Evolutionary conservation across 1,284 basidiomycete genomes (phyloP).

Genomic region (Trametes polyzona): DNA sequence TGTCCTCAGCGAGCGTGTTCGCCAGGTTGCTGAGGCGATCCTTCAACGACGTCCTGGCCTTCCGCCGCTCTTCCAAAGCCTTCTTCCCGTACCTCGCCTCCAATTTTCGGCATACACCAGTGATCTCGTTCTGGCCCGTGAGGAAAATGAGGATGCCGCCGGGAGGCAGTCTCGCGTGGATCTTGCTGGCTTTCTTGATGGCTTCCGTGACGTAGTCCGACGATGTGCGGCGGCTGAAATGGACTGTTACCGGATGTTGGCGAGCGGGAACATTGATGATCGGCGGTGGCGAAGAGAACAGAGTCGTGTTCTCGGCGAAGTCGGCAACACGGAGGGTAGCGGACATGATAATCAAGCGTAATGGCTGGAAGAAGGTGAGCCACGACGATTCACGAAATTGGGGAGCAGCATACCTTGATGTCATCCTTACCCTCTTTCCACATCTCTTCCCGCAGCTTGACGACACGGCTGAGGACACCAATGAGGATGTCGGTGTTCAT

Average conservation of each 20-base stretch:
- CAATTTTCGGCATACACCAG: conserved; percentile 68
- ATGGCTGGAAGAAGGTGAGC: conserved; percentile 54
- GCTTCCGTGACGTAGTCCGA: conserved; percentile 92
- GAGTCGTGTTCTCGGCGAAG: conserved; percentile 85
- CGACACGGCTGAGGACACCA: conserved; percentile 92
- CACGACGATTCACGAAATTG: not conserved
- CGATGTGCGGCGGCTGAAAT: conserved; percentile 88
- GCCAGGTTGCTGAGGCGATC: conserved; percentile 16
- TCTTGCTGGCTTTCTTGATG: conserved; percentile 86
- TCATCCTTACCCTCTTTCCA: conserved; percentile 79
- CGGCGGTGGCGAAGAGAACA: conserved; percentile 88
- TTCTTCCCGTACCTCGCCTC: conserved; percentile 78
- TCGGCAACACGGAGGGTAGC: conserved; percentile 95
- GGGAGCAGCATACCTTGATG: conserved; percentile 53
- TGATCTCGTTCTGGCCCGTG: conserved; percentile 81
- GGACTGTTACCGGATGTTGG: conserved; percentile 94
- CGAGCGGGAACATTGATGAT: conserved; percentile 89
- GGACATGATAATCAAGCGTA: conserved; percentile 98
- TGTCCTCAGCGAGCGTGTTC: conserved; percentile 15
- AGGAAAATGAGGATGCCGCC: conserved; percentile 79
- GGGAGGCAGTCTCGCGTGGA: conserved; percentile 71
- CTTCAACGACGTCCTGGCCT: conserved; percentile 40
- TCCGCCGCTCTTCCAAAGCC: conserved; percentile 58
- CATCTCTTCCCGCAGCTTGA: conserved; percentile 85
- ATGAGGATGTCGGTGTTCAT: conserved; percentile 99